These are phyloP conservation scores for Cladobotryum protrusum DNA, from an alignment of 2,329 filamentous ascomycete genomes.

Conservation along the genomic window DNA sequence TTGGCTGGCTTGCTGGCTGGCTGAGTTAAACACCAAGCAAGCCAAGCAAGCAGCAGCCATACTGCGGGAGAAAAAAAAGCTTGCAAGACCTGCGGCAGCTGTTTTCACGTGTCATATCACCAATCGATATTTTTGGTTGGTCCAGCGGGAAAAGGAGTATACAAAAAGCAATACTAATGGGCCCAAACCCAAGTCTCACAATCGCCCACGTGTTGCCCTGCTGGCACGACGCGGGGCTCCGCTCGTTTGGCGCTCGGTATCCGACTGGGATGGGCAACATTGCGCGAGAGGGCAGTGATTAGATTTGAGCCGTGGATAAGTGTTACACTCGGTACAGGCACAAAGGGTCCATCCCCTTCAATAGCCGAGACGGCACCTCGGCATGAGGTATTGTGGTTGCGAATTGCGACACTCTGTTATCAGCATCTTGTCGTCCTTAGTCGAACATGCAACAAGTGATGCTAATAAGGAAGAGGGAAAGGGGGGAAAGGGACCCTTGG, in stretches of 20 bases:
- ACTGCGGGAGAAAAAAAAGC: too few relatives aligned
- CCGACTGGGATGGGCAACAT: neutral
- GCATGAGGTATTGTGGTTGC: neutral
- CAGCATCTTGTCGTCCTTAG: neutral
- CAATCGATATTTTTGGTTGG: neutral
- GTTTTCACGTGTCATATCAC: neutral
- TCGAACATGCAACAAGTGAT: neutral
- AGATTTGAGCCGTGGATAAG: too few relatives aligned
- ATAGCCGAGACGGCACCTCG: conserved; percentile 9
- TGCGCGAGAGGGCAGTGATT: too few relatives aligned
- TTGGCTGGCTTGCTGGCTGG: too few relatives aligned
- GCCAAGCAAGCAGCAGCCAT: too few relatives aligned
- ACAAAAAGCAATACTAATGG: neutral
- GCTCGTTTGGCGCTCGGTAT: conserved; percentile 4
- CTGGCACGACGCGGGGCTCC: conserved; percentile 3
- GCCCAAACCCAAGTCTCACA: conserved; percentile 3
- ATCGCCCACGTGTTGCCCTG: conserved; percentile 8
- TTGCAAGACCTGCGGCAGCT: neutral
- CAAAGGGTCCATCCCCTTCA: neutral
- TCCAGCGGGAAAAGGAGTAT: neutral
- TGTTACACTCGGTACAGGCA: neutral
- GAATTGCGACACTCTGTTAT: neutral
- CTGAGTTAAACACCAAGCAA: too few relatives aligned
- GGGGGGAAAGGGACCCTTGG: too few relatives aligned
- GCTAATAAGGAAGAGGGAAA: too few relatives aligned